Conservation (phyloP, 192 early-diverging fungal genomes). For the Phycomyces nitens region DNA sequence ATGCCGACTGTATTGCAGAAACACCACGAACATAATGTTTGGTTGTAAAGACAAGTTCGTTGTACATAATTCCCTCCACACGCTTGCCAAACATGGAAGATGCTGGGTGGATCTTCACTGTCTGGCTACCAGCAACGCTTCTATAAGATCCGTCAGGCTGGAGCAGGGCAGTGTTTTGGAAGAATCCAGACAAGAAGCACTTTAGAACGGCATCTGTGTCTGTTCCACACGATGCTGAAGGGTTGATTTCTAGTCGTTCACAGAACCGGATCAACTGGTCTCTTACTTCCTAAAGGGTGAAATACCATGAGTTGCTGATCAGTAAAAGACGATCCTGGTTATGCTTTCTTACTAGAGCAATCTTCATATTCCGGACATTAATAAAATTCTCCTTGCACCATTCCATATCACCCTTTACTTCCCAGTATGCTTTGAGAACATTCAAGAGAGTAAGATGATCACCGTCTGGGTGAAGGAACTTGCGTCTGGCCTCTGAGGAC, state of each 20-base stretch:
- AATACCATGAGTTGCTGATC: too few species aligned
- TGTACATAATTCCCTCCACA: conserved; percentile 78
- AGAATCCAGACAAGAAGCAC: conserved; percentile 88
- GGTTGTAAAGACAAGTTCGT: conserved; percentile 88
- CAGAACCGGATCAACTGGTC: conserved; percentile 83
- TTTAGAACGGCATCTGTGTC: conserved; percentile 76
- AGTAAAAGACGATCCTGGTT: neutral
- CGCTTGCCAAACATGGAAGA: conserved; percentile 82
- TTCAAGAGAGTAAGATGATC: conserved; percentile 93
- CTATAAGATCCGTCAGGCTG: conserved; percentile 88
- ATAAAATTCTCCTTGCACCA: conserved; percentile 96
- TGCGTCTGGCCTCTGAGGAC: conserved; percentile 71
- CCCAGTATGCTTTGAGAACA: conserved; percentile 71
- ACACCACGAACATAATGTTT: conserved; percentile 86
- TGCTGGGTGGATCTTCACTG: conserved; percentile 85
- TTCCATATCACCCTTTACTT: conserved; percentile 70
- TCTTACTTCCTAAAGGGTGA: conserved; percentile 63
- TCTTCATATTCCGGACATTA: conserved; percentile 78
- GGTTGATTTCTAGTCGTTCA: conserved; percentile 62
- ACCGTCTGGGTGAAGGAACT: conserved; percentile 83
- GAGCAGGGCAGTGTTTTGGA: conserved; percentile 81
- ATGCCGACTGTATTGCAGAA: conserved; percentile 73
- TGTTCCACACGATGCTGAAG: conserved; percentile 59
- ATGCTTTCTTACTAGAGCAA: conserved; percentile 58
- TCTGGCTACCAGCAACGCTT: conserved; percentile 63